Conservation (phyloP, 805 yeast species). For the Pachysolen tannophilus region DNA sequence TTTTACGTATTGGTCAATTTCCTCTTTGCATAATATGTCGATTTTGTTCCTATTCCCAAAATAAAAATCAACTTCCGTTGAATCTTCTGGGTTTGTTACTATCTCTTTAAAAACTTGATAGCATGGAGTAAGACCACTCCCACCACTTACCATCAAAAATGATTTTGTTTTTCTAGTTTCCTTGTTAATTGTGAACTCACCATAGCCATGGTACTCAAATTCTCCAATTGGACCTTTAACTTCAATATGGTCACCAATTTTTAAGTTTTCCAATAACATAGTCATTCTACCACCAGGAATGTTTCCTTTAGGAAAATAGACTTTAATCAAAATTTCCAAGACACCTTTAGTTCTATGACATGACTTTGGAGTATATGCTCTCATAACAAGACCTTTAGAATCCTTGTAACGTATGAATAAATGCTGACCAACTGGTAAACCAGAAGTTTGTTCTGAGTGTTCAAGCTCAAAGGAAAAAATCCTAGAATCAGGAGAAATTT, state of each 20-base stretch:
- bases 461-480: conserved; percentile 22
- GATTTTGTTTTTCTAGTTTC: conserved; percentile 12
- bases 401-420: conserved; percentile 20
- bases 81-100: conserved; percentile 33
- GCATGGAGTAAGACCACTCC: conserved; percentile 49
- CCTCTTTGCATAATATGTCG: conserved; percentile 39
- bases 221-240: conserved; percentile 25
- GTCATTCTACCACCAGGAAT: conserved; percentile 27
- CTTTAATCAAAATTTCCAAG: conserved; percentile 23
- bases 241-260: conserved; percentile 17
- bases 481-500: conserved; percentile 21
- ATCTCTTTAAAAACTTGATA: conserved; percentile 44
- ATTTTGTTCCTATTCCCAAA: conserved; percentile 34
- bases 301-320: conserved; percentile 22
- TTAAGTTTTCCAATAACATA: conserved; percentile 17
- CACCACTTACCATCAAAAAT: conserved; percentile 45
- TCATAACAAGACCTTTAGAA: conserved; percentile 18
- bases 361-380: conserved; percentile 28
- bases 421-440: conserved; percentile 25
- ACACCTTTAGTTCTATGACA: conserved; percentile 18
- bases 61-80: conserved; percentile 35
- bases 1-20: conserved; percentile 31
- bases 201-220: conserved; percentile 18
- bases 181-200: conserved; percentile 9
- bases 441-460: conserved; percentile 22